Percentiles rank a stretch among this genome's conserved stretches.
phyloP scores from a whole-genome alignment of 2,329 filamentous ascomycete species.

The Coleophoma eucalyptorum region DNA sequence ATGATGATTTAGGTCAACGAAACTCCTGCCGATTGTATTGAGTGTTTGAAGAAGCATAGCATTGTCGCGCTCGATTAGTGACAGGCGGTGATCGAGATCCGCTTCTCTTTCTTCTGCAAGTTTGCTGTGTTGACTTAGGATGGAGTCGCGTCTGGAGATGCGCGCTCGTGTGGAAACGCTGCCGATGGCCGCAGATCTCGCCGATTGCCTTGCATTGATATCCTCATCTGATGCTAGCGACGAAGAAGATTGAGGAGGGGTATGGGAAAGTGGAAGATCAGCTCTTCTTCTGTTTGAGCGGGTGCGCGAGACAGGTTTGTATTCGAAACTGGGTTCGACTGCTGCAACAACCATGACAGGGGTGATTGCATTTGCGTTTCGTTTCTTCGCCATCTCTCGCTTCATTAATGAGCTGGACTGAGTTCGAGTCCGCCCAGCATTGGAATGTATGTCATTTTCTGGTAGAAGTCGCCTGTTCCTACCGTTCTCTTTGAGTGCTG shows the following conservation, averaged over 20 bases:
- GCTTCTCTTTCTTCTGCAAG: conserved; percentile 7
- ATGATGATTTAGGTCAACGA: conserved; percentile 10
- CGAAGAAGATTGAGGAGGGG: conserved; percentile 2
- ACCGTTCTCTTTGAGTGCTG: conserved; percentile 1
- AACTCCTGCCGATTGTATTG: conserved; percentile 12
- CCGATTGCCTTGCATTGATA: background rate
- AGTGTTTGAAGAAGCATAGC: conserved; percentile 14
- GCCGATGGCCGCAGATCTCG: background rate
- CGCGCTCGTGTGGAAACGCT: background rate
- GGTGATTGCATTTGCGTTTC: background rate
- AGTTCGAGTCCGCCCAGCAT: background rate
- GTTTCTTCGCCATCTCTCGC: background rate
- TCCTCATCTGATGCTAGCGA: background rate
- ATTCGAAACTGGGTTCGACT: conserved; percentile 1
- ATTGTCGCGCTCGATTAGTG: conserved; percentile 21
- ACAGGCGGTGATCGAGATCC: conserved; percentile 17
- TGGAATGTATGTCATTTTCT: background rate
- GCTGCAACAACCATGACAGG: conserved; percentile 12
- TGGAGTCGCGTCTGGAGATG: background rate
- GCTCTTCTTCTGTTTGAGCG: background rate
- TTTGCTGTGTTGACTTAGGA: background rate
- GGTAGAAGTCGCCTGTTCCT: background rate
- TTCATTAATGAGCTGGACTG: background rate
- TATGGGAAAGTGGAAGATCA: background rate
- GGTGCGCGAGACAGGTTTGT: background rate